Conservation (phyloP, 1,139 yeast species). For the Lodderomyces orthopsilosis region DNA sequence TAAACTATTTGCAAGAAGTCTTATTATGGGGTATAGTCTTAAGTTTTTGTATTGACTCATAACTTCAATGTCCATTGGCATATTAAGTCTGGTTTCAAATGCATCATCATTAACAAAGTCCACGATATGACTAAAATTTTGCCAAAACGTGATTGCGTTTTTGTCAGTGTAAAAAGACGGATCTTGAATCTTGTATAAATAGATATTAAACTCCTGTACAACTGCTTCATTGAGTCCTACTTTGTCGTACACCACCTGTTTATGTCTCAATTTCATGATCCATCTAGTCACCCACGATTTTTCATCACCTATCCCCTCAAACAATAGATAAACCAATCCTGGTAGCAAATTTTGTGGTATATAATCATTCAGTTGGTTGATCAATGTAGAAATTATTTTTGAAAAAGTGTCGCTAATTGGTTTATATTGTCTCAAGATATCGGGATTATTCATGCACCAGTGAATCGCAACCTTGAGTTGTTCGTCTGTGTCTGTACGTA, state of each 20-base stretch:
- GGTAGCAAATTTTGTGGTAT: conserved; percentile 27
- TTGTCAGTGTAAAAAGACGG: conserved; percentile 43
- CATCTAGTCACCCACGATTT: conserved; percentile 28
- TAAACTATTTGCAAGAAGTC: conserved; percentile 48
- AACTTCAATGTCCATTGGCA: conserved; percentile 44
- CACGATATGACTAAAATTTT: conserved; percentile 39
- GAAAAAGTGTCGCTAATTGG: conserved; percentile 30
- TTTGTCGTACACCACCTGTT: conserved; percentile 3
- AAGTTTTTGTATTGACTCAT: conserved; percentile 38
- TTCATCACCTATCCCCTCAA: conserved; percentile 50
- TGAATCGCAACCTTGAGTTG: conserved; percentile 4
- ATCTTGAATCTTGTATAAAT: conserved; percentile 53
- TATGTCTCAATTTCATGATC: conserved; percentile 14
- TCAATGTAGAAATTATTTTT: conserved; percentile 14
- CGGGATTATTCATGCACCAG: conserved; percentile 30
- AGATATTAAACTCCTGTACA: conserved; percentile 52
- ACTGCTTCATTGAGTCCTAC: conserved; percentile 32
- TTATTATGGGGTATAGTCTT: conserved; percentile 43
- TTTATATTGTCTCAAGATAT: conserved; percentile 32
- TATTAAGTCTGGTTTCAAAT: conserved; percentile 36
- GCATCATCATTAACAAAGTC: conserved; percentile 37
- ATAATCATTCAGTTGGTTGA: not conserved
- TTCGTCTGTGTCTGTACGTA: not conserved
- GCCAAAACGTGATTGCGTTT: conserved; percentile 54
- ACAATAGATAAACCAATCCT: conserved; percentile 50